Evolutionary conservation across 108 stramenopile genomes (phyloP).

Genomic region (Bacterosira constricta): DNA sequence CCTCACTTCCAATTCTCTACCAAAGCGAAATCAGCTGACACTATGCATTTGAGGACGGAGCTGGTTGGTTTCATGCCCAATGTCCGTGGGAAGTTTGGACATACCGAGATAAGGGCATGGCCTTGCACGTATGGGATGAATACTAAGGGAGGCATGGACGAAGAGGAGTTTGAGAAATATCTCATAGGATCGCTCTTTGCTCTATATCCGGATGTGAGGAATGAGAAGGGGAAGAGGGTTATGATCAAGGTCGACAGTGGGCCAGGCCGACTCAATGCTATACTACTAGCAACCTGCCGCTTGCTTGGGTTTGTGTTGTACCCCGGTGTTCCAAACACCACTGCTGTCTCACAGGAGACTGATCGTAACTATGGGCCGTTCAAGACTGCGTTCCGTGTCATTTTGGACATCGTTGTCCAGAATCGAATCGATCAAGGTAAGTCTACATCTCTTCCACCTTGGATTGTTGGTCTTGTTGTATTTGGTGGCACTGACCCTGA

Average conservation of each 20-base stretch:
- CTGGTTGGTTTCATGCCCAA: slow-evolving; percentile 13
- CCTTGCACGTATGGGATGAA: slow-evolving; percentile 15
- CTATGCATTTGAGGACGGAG: not conserved
- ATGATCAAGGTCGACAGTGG: slow-evolving; percentile 31
- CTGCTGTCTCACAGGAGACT: slow-evolving; percentile 13
- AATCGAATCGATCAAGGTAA: not conserved
- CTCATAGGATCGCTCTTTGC: slow-evolving; percentile 5
- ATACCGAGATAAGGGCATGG: not conserved
- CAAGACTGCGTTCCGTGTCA: slow-evolving; percentile 3
- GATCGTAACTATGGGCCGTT: slow-evolving; percentile 28
- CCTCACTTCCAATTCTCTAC: slow-evolving; percentile 22
- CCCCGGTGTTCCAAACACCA: slow-evolving; percentile 23
- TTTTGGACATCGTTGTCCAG: not conserved
- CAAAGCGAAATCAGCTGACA: slow-evolving; percentile 22
- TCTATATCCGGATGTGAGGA: slow-evolving; percentile 28
- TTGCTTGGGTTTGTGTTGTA: slow-evolving; percentile 11
- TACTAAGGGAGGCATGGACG: slow-evolving; percentile 27
- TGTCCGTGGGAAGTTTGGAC: slow-evolving; percentile 16
- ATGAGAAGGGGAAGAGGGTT: slow-evolving; percentile 18
- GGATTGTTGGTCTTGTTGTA: not conserved
- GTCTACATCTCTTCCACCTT: not conserved
- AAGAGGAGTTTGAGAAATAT: slow-evolving; percentile 9
- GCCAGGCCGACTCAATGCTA: slow-evolving; percentile 17
- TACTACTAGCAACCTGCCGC: slow-evolving; percentile 5
- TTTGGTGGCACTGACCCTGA: slow-evolving; percentile 14